A percentile compares a stretch with the other conserved stretches of the same genome.
These are phyloP conservation scores for Beauveria rudraprayagi DNA, from an alignment of 2,329 filamentous ascomycete genomes.

Conservation along the genomic window DNA sequence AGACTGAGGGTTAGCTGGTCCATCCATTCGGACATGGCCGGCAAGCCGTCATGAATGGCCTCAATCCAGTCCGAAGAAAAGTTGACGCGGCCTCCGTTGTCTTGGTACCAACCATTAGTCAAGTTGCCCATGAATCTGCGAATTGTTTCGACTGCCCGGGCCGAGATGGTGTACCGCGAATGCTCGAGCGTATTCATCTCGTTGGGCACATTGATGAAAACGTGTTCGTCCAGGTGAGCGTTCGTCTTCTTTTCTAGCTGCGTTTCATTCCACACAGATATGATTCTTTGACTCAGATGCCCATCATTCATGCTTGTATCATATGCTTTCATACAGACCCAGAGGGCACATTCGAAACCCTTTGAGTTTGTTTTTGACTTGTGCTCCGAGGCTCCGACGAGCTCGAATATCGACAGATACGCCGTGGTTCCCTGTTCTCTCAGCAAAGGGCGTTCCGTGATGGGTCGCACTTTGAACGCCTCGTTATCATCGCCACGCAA, in stretches of 20 bases:
- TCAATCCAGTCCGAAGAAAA: conserved; percentile 32
- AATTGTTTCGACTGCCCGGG: conserved; percentile 23
- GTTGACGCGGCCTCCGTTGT: conserved; percentile 19
- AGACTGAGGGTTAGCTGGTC: conserved; percentile 25
- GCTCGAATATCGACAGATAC: conserved; percentile 28
- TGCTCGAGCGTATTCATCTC: conserved; percentile 19
- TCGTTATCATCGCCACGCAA: conserved; percentile 17
- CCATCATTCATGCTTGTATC: conserved; percentile 23
- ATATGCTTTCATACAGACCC: conserved; percentile 29
- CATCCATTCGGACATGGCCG: conserved; percentile 26
- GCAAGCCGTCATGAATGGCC: conserved; percentile 27
- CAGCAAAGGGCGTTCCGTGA: conserved; percentile 12
- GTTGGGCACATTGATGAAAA: conserved; percentile 24
- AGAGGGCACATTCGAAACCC: conserved; percentile 27
- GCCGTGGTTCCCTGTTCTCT: conserved; percentile 15
- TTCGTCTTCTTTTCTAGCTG: conserved; percentile 19
- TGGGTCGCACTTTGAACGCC: conserved; percentile 23
- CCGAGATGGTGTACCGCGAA: conserved; percentile 25
- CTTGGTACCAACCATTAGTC: conserved; percentile 24
- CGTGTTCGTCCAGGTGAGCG: conserved; percentile 22
- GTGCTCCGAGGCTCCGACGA: conserved; percentile 23
- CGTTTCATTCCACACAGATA: conserved; percentile 23
- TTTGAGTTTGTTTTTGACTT: conserved; percentile 13
- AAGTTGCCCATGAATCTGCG: conserved; percentile 25
- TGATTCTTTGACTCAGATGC: conserved; percentile 17